Base-by-base conservation (phyloP, 805 yeast genomes). In the Kazachstania africana region DNA sequence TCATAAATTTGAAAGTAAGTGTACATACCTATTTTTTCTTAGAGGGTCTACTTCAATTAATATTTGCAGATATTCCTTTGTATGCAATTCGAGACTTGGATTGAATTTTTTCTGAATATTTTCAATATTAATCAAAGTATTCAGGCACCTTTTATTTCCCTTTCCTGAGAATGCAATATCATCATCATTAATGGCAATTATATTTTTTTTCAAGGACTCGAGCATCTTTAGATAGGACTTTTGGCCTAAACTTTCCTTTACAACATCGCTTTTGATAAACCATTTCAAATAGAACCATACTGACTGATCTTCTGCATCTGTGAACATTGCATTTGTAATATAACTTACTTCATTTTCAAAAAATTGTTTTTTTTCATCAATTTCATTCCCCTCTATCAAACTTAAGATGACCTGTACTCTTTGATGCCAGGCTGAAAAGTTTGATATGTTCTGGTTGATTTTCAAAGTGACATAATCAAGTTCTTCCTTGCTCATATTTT, bases 361-460 rank as follows among this genome's bases (percentile, higher is more conserved):
- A 31, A 75, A 63, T 0, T 43, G 38, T 43, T 41, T 33, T 30
- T 27, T 47, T 41, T 36, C 51, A 31, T 20, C 31, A 15, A 45
- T 38, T 20, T 43, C 50, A 28, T 40, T 45, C 4, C 35, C 35
- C 1, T 45, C 40, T 33, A 71, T 64, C 31, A 81, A 53, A 31
- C 56, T 57, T 3, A 76, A 74, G 9, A 88, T 66, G 36, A 87
- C 57, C 35, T 72, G 75, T 1, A 84, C 69, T 39, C 97, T 64
- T 52, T 83, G 82, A 54, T 88, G 96, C 94, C 95, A 85, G 5
- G 98, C 97, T 2, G 95, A 82, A 47, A 79, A 91, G 55, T 91
- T 91, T 24, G 95, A 81, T 36, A 87, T 83, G 54, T 91, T 81
- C 34, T 66, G 68, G 45, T 79, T 80, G 44, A 91, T 84, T 60